A percentile compares a stretch with the other conserved stretches of the same genome.
Evolutionary conservation across 257 asterid species (phyloP).

Genomic region (Penstemon davidsonii): DNA sequence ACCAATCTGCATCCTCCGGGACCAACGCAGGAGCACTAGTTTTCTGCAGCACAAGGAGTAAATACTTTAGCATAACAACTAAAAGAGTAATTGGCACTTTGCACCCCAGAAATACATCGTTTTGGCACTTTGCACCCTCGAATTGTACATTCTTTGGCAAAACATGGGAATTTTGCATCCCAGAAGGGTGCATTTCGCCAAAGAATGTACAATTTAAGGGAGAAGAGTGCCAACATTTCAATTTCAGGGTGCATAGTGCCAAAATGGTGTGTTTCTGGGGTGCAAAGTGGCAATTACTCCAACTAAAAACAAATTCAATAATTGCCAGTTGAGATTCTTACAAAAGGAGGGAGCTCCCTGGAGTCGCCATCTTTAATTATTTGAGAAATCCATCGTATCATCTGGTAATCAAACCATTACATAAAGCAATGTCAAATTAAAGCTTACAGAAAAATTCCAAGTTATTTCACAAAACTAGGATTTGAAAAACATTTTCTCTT

Average conservation of each 20-base stretch:
- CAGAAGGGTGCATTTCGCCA: too few species aligned
- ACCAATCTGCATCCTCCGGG: constrained; percentile 86
- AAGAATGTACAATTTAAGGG: too few species aligned
- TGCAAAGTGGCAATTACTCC: background rate
- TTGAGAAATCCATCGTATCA: constrained; percentile 75
- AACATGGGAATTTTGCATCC: too few species aligned
- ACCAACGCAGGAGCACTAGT: constrained; percentile 76
- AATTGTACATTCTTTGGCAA: too few species aligned
- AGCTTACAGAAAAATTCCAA: background rate
- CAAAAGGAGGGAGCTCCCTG: constrained; percentile 84
- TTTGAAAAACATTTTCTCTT: constrained; percentile 10
- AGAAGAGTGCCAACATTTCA: too few species aligned
- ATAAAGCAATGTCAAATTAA: background rate
- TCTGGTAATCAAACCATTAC: constrained; percentile 50
- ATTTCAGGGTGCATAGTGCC: too few species aligned
- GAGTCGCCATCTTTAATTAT: constrained; percentile 88
- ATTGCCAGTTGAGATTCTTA: constrained; percentile 37
- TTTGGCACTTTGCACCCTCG: too few species aligned
- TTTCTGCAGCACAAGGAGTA: constrained; percentile 51
- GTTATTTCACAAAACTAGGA: constrained; percentile 1
- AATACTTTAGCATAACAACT: constrained; percentile 22
- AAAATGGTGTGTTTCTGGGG: background rate
- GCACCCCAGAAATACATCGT: too few species aligned
- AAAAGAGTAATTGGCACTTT: background rate
- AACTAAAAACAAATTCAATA: too few species aligned